phyloP scores from a whole-genome alignment of 73 alveolate genomes.

The Tetrahymena elliotti region DNA sequence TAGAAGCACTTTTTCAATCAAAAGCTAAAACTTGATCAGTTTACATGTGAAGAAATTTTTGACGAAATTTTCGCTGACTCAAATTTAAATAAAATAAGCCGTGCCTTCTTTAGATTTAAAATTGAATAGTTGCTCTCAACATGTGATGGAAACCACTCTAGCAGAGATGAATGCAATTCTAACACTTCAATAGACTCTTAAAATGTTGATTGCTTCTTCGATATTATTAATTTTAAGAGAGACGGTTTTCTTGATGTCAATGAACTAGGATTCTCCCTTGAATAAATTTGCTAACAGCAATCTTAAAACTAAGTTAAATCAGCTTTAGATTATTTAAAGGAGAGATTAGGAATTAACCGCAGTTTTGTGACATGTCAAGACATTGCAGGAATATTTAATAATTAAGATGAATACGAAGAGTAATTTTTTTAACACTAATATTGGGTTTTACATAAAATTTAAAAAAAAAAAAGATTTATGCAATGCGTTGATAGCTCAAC shows the following conservation, averaged over 20 bases:
- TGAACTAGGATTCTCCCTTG: not conserved
- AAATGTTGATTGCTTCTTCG: not conserved
- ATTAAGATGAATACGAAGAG: not conserved
- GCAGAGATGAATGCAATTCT: not conserved
- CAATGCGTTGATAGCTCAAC: not conserved
- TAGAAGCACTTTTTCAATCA: not conserved
- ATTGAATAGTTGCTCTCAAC: not conserved
- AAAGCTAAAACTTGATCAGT: not conserved
- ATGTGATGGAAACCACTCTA: not conserved
- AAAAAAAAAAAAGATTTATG: not conserved
- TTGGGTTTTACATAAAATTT: no score
- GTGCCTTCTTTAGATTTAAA: not conserved
- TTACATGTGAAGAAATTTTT: not conserved
- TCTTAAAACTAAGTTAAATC: not conserved
- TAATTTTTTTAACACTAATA: no score
- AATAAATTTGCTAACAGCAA: not conserved
- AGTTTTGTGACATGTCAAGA: not conserved
- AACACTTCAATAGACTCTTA: not conserved
- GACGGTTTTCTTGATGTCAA: not conserved
- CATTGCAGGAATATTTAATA: not conserved
- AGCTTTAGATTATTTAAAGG: not conserved
- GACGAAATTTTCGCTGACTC: not conserved
- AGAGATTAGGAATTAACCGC: not conserved
- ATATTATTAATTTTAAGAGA: not conserved
- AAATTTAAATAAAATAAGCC: not conserved